These are phyloP conservation scores for Graphilbum ipis-grandicollis DNA, from an alignment of 2,329 filamentous ascomycete genomes.

Conservation along the genomic window DNA sequence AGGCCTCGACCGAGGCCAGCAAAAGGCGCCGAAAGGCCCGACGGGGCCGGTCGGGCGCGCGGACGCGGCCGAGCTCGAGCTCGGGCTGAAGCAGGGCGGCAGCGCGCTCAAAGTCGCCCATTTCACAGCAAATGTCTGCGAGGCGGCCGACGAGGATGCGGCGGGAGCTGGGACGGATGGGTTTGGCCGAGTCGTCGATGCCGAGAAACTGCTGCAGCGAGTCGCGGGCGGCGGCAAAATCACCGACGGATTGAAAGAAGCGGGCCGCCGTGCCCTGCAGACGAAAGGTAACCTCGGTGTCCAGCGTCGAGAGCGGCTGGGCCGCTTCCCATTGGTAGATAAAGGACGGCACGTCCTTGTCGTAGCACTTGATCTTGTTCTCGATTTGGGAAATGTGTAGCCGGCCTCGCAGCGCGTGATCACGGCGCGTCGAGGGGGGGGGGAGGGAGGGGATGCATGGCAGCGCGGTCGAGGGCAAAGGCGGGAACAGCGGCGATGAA, in stretches of 20 bases:
- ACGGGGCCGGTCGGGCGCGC: background rate
- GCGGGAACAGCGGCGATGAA: too few species aligned
- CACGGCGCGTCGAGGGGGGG: constrained; percentile 1
- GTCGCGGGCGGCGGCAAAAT: constrained; percentile 1
- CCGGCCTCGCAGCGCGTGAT: constrained; percentile 1
- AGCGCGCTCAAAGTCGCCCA: background rate
- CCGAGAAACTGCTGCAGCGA: constrained; percentile 2
- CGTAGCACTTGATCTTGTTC: constrained; percentile 3
- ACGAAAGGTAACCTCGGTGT: background rate
- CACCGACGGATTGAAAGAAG: constrained; percentile 3
- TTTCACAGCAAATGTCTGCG: constrained; percentile 1
- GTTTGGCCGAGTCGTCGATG: background rate
- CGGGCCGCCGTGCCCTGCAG: constrained; percentile 1
- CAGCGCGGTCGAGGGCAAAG: too few species aligned
- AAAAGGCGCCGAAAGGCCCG: constrained; percentile 1
- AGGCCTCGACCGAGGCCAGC: background rate
- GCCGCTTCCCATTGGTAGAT: constrained; percentile 1
- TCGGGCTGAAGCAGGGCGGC: background rate
- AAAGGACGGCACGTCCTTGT: constrained; percentile 1
- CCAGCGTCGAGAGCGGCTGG: background rate
- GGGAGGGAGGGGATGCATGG: too few species aligned
- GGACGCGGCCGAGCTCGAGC: background rate
- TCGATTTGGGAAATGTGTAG: constrained; percentile 4
- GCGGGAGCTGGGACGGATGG: background rate
- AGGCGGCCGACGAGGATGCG: background rate